A percentile compares a stretch with the other conserved stretches of the same genome.
These are phyloP conservation scores for Ustilago esculenta DNA, from an alignment of 1,284 basidiomycete genomes.

Conservation along the genomic window DNA sequence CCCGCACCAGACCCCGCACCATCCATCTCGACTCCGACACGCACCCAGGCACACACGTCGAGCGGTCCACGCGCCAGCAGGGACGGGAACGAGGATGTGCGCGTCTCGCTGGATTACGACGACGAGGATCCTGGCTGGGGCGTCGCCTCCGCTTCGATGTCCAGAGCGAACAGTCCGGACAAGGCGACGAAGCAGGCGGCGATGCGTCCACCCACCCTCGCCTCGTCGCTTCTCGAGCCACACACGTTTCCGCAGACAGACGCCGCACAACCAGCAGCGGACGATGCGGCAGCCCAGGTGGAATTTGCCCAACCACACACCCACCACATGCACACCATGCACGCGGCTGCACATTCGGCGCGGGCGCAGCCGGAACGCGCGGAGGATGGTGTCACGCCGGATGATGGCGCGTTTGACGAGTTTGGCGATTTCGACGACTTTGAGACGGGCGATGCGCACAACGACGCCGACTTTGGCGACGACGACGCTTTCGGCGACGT, in stretches of 20 bases:
- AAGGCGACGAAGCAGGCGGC: constrained; percentile 22
- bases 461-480: constrained; percentile 23
- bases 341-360: constrained; percentile 11
- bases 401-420: constrained; percentile 45
- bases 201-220: not conserved
- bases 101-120: constrained; percentile 22
- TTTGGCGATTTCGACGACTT: constrained; percentile 53
- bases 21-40: not conserved
- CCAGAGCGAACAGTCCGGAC: constrained; percentile 29
- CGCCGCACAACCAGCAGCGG: not conserved
- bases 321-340: not conserved
- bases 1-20: constrained; percentile 9
- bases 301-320: not conserved
- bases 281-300: not conserved
- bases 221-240: not conserved
- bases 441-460: constrained; percentile 28
- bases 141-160: constrained; percentile 13
- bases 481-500: constrained; percentile 28
- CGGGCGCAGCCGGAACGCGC: constrained; percentile 7
- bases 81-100: not conserved
- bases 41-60: not conserved
- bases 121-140: constrained; percentile 48
- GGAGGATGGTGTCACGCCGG: not conserved
- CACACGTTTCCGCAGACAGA: not conserved
- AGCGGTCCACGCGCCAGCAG: not conserved